Base-by-base conservation (phyloP, 768 basidiomycete genomes). In the Lentinus brumalis region DNA sequence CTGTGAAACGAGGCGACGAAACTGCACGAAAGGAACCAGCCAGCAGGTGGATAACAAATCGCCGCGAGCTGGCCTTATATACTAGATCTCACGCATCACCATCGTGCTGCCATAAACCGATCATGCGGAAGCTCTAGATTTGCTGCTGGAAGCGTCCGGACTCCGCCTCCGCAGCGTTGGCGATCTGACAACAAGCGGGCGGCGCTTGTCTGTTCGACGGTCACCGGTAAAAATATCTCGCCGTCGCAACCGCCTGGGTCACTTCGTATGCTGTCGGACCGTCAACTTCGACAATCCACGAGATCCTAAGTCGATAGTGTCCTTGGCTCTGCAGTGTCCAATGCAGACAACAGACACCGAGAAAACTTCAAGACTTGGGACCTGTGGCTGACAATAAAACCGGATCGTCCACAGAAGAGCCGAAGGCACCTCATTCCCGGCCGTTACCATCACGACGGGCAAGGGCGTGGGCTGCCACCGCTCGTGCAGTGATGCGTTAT, bases 1-100 rank as follows among this genome's bases (percentile, higher is more conserved):
- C 21, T 21, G 12, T 49, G 47, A 21, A 51, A 35, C 15, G 46
- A 40, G 52, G 10, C 14, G 46, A 49, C 46, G 46, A 49, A 49
- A 49, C 21, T 21, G 46, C 46, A 49, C 38, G 52, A 53, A 53
- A 29, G 52, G 52, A 38, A 53, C 52, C 52, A 53, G 52, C 52
- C 52, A 53, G 52, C 21, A 41, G 26, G 26, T 49, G 46, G 46
- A 49, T 11, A 49, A 26, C 35, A 26, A 39, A 21, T 26, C 5
- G 15, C 32, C 2, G 11, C 16, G 50, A 21, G 32, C 39, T 26
- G n/a, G 35, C 38, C 52, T 53, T 53, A 53, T 53, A 53, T 40
- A 39, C 38, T 10, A 5, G 35, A 38, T 53, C 35, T 53, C 52
- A 40, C 50, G 31, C 50, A 51, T 21, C 52, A 53, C 39, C 52